Evolutionary conservation across 1,139 yeast genomes (phyloP), one percentile per base, ranked within the genome.

Genomic region (Geotrichum klebahnii): DNA sequence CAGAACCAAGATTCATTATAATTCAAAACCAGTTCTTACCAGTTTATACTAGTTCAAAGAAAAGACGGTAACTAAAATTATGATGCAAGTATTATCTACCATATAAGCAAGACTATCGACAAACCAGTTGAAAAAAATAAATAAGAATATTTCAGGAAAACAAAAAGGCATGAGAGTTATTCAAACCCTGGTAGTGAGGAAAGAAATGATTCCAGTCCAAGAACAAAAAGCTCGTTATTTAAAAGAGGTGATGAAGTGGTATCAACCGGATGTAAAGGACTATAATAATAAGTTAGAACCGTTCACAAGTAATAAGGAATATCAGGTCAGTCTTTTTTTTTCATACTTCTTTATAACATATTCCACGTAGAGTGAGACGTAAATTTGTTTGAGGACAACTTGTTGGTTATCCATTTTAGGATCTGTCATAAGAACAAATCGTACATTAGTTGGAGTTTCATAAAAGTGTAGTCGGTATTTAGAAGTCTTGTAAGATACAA

Each of bases 371-470:
- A 82, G 73, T 38, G 79, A 76, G 20, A 80, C 73, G 68, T 87
- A 88, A 35, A 92, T 75, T 57, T 82, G 82, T 63, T 79, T 78
- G 51, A 90, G 70, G 12, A 79, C 80, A 10, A 70, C 70, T 58
- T 80, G 79, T 55, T 86, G 67, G 56, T 81, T 78, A 53, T 81
- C 85, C 36, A 81, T 76, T 9, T 66, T 67, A 38, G 81, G 76
- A 65, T 88, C 96, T 9, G 92, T 81, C 20, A 89, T 67, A 41
- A 90, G 64, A 28, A 85, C 82, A 60, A 92, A 81, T 65, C 87
- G 81, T 53, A 89, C 70, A 35, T 87, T 89, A 0, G 92, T 77
- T 2, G 90, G 80, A 1, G 95, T 81, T 63, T 89, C 96, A 61
- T 76, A 77, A 59, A 79, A 82, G 63, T 92, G 97, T 32, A 88